Evolutionary conservation across 2,329 filamentous ascomycete genomes (phyloP), one percentile per base, ranked within the genome.

Genomic region (Monosporascus ibericus): DNA sequence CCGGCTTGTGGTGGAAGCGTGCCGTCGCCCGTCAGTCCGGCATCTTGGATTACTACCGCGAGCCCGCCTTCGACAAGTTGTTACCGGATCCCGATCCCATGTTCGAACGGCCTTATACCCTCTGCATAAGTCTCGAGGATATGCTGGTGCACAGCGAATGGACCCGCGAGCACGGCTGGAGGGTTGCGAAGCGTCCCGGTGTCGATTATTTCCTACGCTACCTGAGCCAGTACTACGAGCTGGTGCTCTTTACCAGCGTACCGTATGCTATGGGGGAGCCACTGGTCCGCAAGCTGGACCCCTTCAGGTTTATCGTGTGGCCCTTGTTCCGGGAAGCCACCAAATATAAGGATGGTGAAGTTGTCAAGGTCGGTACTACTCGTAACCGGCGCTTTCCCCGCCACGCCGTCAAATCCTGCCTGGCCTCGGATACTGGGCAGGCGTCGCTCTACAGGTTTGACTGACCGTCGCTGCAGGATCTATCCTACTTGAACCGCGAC

Each of bases 141-240:
- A 80, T 99, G 63, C 80, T 99, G 50, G 84, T 99, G 30, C 92
- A 96, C 74, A 95, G 89, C 66, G 90, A 96, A 68, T 99, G 94
- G 94, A 83, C 85, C 24, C 84, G 92, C 52, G 90, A 97, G 68
- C 88, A 96, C 66, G 94, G 94, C 54, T 99, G 94, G 91, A 85
- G 92, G 60, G 81, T 95, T 56, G 94, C 94, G 27, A 99, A 99
- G 76, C 84, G 94, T 48, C 94, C 94, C 37, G 94, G 94, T 46
- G 82, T 95, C 56, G 94, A 99, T 74, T 99, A 99, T 75, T 99
- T 99, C 75, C 75, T 99, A 58, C 89, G 90, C 66, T 99, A 99
- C 70, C 81, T 99, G 48, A 92, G 89, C 72, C 92, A 96, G 71
- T 97, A 99, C 79, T 99, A 96, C 68, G 94, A 99, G 71, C 79